These are phyloP conservation scores for Epichloe bromicola DNA, from an alignment of 2,329 filamentous ascomycete species.

Conservation along the genomic window DNA sequence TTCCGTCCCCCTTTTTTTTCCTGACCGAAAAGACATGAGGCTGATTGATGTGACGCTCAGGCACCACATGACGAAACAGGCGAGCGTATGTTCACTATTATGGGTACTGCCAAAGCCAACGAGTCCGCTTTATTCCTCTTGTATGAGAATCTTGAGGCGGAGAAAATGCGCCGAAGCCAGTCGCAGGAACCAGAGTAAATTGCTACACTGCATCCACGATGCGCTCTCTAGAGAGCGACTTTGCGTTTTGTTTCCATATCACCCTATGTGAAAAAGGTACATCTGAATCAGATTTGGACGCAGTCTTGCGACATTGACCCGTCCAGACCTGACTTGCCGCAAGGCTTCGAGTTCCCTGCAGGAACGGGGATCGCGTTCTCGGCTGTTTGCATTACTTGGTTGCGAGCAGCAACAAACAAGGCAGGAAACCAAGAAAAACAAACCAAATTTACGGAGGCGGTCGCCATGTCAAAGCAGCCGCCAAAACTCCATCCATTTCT, in stretches of 20 bases:
- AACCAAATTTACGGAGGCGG: background rate
- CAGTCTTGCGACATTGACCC: conserved; percentile 26
- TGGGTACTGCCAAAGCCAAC: conserved; percentile 85
- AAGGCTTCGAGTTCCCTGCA: conserved; percentile 37
- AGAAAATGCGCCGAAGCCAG: conserved; percentile 96
- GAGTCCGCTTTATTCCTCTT: conserved; percentile 92
- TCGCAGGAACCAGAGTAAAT: conserved; percentile 41
- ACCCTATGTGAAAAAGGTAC: conserved; percentile 16
- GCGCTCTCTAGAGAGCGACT: conserved; percentile 15
- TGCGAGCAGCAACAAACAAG: background rate
- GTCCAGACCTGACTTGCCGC: conserved; percentile 51
- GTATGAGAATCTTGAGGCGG: conserved; percentile 96
- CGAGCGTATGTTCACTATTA: conserved; percentile 99
- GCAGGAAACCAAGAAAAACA: background rate
- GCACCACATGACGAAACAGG: conserved; percentile 93
- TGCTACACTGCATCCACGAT: conserved; percentile 2
- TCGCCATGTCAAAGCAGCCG: conserved; percentile 9
- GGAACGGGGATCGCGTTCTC: conserved; percentile 24
- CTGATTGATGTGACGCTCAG: conserved; percentile 18
- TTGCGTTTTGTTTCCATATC: conserved; percentile 15
- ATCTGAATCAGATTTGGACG: conserved; percentile 39
- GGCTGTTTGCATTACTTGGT: background rate
- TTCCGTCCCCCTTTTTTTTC: background rate
- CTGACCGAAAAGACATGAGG: background rate
- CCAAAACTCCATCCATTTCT: conserved; percentile 6